These are phyloP conservation scores for Boletus vinaceobasis DNA, from an alignment of 768 basidiomycete species.

Conservation along the genomic window DNA sequence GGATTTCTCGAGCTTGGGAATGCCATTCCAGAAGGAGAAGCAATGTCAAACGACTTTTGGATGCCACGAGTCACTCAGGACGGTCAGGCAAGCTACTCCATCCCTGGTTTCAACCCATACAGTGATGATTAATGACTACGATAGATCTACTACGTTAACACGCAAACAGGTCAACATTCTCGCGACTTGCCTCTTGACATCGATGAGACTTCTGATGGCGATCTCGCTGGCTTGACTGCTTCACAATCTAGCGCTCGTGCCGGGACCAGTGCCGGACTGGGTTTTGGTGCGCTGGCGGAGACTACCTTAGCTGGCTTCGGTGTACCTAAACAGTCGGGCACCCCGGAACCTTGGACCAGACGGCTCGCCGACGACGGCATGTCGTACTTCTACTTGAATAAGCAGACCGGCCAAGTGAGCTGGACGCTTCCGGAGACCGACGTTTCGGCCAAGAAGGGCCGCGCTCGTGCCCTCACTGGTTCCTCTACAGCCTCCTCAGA, in stretches of 20 bases:
- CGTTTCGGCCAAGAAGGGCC: constrained; percentile 26
- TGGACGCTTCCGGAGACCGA: constrained; percentile 63
- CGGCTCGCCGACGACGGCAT: constrained; percentile 79
- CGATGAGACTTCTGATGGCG: constrained; percentile 62
- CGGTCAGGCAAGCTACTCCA: constrained; percentile 65
- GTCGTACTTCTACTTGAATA: constrained; percentile 79
- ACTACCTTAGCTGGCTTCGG: constrained; percentile 55
- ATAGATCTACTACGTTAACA: constrained; percentile 95
- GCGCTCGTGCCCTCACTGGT: constrained; percentile 32
- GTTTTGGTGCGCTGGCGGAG: constrained; percentile 38
- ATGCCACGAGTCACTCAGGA: constrained; percentile 79
- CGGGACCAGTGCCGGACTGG: constrained; percentile 51
- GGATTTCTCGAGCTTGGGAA: constrained; percentile 33
- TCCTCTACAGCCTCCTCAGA: constrained; percentile 35
- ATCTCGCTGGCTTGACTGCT: constrained; percentile 53
- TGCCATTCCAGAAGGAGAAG: constrained; percentile 26
- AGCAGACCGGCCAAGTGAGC: constrained; percentile 58
- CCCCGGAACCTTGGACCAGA: constrained; percentile 81
- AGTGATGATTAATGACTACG: background rate
- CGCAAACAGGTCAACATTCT: constrained; percentile 77
- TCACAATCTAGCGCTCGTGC: constrained; percentile 56
- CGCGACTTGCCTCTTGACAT: constrained; percentile 78
- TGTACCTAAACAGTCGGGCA: constrained; percentile 51
- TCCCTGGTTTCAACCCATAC: background rate
- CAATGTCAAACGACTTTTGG: constrained; percentile 77